phyloP scores from a whole-genome alignment of 176 grass and related monocot species.

The Calamus simplicifolius region DNA sequence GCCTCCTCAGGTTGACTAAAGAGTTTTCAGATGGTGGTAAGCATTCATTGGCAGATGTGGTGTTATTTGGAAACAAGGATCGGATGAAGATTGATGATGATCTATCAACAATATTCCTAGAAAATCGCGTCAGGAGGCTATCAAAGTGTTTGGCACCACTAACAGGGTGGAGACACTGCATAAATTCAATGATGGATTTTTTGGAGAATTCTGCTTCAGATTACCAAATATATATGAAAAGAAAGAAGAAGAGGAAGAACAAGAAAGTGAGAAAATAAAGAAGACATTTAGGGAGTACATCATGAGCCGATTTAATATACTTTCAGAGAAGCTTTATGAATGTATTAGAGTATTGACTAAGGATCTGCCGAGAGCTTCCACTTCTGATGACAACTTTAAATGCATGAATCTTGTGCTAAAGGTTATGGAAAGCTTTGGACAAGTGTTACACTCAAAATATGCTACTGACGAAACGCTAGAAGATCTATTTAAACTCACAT shows the following conservation, averaged over 20 bases:
- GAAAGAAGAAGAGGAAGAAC: not conserved
- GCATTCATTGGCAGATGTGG: slow-evolving; percentile 43
- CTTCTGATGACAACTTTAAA: slow-evolving; percentile 33
- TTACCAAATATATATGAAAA: slow-evolving; percentile 27
- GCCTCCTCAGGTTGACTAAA: slow-evolving; percentile 28
- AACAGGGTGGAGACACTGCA: slow-evolving; percentile 50
- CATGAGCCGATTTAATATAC: not conserved
- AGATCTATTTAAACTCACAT: slow-evolving; percentile 28
- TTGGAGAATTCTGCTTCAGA: slow-evolving; percentile 39
- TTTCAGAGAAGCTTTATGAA: slow-evolving; percentile 21
- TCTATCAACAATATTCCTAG: slow-evolving; percentile 56
- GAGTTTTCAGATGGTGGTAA: slow-evolving; percentile 19
- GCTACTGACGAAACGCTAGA: slow-evolving; percentile 40
- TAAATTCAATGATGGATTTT: slow-evolving; percentile 40
- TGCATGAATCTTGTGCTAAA: slow-evolving; percentile 39
- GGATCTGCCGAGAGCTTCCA: slow-evolving; percentile 44
- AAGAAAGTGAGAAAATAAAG: slow-evolving; percentile 23
- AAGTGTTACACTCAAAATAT: slow-evolving; percentile 19
- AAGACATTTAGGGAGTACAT: slow-evolving; percentile 15
- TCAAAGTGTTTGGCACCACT: slow-evolving; percentile 31
- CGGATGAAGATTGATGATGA: slow-evolving; percentile 31
- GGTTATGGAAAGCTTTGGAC: slow-evolving; percentile 35
- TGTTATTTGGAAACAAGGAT: slow-evolving; percentile 54
- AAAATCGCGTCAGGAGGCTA: slow-evolving; percentile 40
- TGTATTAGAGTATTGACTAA: slow-evolving; percentile 49